Conservation (phyloP, 2,329 filamentous ascomycete species). For the Knoxdaviesia capensis region DNA sequence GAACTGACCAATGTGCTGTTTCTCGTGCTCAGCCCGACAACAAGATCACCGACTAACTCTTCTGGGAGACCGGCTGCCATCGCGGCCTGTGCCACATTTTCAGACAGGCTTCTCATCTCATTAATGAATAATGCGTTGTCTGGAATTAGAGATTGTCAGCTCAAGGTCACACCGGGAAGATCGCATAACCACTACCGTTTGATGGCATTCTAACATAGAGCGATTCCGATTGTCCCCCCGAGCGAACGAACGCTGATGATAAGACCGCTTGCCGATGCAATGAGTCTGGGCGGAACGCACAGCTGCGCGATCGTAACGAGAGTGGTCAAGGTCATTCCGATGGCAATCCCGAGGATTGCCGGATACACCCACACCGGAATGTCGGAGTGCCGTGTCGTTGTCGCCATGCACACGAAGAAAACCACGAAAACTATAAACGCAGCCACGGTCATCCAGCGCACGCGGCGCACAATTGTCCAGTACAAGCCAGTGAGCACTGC, state of each 20-base stretch:
- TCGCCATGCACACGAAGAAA: constrained; percentile 17
- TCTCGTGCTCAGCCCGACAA: constrained; percentile 9
- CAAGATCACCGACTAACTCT: constrained; percentile 10
- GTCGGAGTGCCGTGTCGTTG: constrained; percentile 8
- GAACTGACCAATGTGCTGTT: constrained; percentile 6
- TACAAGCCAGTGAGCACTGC: constrained; percentile 13
- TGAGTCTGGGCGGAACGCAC: constrained; percentile 15
- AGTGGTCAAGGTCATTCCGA: constrained; percentile 15
- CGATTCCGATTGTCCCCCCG: constrained; percentile 17
- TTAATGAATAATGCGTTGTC: constrained; percentile 12
- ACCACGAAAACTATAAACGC: constrained; percentile 11
- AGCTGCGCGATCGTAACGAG: constrained; percentile 18
- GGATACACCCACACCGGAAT: constrained; percentile 16
- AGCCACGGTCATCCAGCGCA: constrained; percentile 9
- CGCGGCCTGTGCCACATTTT: constrained; percentile 13
- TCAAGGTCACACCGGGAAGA: background rate
- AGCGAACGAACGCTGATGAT: constrained; percentile 17
- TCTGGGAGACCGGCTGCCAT: constrained; percentile 11
- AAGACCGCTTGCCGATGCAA: constrained; percentile 16
- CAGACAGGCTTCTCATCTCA: constrained; percentile 10
- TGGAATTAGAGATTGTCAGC: background rate
- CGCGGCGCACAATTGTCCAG: constrained; percentile 10
- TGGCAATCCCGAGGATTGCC: constrained; percentile 13
- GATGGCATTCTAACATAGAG: constrained; percentile 9
- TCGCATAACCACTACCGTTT: too few species aligned